phyloP scores from a whole-genome alignment of 2,329 filamentous ascomycete species.

The Fusarium neocosmosporiellum region DNA sequence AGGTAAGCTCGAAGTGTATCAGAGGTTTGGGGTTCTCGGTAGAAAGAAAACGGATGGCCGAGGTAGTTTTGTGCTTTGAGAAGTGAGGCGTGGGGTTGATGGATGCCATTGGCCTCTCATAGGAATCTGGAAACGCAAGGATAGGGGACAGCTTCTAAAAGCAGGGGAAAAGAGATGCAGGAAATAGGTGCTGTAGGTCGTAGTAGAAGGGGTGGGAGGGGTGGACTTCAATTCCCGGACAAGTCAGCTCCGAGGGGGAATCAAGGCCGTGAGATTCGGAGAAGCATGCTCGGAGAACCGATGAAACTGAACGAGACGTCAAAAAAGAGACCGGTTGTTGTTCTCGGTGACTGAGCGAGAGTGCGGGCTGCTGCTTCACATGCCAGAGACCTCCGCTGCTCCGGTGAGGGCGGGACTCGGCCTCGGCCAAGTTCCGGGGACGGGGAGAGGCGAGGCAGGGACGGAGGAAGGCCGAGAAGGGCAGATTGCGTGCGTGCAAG shows the following conservation, averaged over 20 bases:
- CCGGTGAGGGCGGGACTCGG: conserved; percentile 42
- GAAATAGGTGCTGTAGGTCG: neutral
- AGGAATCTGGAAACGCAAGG: neutral
- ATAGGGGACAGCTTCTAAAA: neutral
- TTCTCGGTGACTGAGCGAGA: conserved; percentile 2
- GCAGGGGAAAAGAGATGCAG: conserved; percentile 1
- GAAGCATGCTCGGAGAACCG: neutral
- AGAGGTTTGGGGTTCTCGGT: conserved; percentile 16
- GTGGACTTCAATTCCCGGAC: conserved; percentile 3
- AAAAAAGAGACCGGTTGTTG: neutral
- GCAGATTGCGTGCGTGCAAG: conserved; percentile 3
- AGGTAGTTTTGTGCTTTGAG: conserved; percentile 20
- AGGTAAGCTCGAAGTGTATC: neutral
- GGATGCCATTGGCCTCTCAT: neutral
- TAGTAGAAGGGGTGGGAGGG: neutral
- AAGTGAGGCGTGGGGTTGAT: neutral
- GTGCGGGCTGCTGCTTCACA: conserved; percentile 40
- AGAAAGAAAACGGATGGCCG: conserved; percentile 21
- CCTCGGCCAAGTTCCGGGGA: conserved; percentile 44
- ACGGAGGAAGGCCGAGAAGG: conserved; percentile 43
- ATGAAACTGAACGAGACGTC: conserved; percentile 13
- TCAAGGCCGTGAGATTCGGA: neutral
- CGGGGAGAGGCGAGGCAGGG: conserved; percentile 25
- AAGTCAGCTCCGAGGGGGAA: neutral
- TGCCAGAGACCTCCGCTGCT: conserved; percentile 46